Base-by-base conservation (phyloP, 768 basidiomycete genomes). In the Clitopilus passeckerianus region DNA sequence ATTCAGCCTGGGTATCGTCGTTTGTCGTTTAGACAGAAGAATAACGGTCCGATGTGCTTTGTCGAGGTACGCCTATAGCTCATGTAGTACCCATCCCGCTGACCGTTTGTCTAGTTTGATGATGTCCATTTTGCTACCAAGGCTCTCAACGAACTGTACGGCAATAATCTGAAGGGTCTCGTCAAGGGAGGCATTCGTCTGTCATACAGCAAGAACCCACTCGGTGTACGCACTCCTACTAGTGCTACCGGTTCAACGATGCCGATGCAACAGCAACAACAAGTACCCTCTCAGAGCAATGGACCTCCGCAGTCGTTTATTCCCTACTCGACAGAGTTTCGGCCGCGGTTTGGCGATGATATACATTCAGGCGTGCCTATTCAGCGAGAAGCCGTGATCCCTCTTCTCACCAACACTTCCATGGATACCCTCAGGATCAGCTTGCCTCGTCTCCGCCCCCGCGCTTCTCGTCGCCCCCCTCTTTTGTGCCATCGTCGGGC, bases 1-100 rank as follows among this genome's bases (percentile, higher is more conserved):
- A 78, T 78, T 30, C 89, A 87, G 44, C 82, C 85, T 3, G 97
- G 97, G 1, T 99, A 87, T 74, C 89, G 93, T 59, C 91, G 95
- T 66, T 81, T 99, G 62, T 94, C 89, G 68, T 98, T 95, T 78
- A 81, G 95, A 57, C 94, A 96, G 68, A 99, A 99, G 77, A 92
- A 85, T 70, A 95, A 95, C 66, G 95, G 97, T 0, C 96, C 96
- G 7, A 98, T 98, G 95, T 98, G 97, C 73, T 98, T 98, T 71
- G 95, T 98, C 50, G 97, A 99, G 86, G 93, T 94, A 71, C 63
- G 67, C 62, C 24, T 53, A 56, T 6, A 53, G 6, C 58, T 50
- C 34, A 60, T 58, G 2, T 22, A 18, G 0, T 3, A 10, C 20
- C 34, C 41, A 12, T 30, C 6, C 53, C 58, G 30, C 62, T 71